Percentiles rank a stretch among this genome's conserved stretches.
Evolutionary conservation across 176 grass and related monocot genomes (phyloP).

Genomic region (Avena atlantica): DNA sequence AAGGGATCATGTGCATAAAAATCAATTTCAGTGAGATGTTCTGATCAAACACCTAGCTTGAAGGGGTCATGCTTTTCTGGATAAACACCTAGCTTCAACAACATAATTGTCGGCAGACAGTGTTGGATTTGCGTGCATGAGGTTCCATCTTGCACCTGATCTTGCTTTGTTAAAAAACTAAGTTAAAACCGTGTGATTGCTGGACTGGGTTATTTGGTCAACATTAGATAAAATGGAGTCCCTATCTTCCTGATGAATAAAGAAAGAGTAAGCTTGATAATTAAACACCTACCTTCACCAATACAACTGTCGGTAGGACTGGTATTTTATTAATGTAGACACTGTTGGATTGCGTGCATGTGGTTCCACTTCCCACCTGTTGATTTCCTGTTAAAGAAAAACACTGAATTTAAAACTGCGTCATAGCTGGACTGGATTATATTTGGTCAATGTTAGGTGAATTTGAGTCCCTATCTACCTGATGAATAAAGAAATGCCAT

Average conservation of each 20-base stretch:
- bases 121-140: conserved; percentile 4
- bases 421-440: conserved; percentile 15
- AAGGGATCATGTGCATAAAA: neutral
- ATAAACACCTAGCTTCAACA: conserved; percentile 23
- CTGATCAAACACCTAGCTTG: conserved; percentile 28
- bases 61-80: conserved; percentile 21
- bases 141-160: neutral
- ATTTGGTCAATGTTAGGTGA: conserved; percentile 20
- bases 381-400: neutral
- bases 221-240: neutral
- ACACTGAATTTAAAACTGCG: conserved; percentile 10
- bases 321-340: conserved; percentile 4
- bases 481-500: conserved; percentile 2
- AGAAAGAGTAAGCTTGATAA: no score
- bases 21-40: neutral
- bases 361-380: neutral
- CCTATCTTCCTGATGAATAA: conserved; percentile 29
- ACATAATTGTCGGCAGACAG: neutral
- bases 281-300: conserved; percentile 29
- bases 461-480: conserved; percentile 14
- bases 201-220: conserved; percentile 30
- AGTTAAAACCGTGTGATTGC: conserved; percentile 8
- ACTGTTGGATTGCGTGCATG: conserved; percentile 6
- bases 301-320: neutral
- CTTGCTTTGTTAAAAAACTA: conserved; percentile 12